phyloP scores from a whole-genome alignment of 2,329 filamentous ascomycete species.

The Cytospora schulzeri region DNA sequence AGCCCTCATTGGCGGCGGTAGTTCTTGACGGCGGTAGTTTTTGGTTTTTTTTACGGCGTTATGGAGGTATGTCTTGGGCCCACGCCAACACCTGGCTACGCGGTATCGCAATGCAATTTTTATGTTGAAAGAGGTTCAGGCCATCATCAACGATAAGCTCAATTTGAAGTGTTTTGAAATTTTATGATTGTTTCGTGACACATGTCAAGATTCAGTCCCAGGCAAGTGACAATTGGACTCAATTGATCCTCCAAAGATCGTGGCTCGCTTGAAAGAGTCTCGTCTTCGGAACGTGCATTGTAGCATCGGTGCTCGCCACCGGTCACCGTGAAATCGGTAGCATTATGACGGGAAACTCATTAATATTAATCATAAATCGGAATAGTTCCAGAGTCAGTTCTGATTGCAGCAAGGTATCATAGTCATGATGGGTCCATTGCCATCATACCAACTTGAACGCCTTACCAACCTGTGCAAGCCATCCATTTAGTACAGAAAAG shows the following conservation, averaged over 20 bases:
- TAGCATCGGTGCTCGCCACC: background rate
- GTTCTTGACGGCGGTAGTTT: background rate
- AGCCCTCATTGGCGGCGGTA: background rate
- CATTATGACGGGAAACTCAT: background rate
- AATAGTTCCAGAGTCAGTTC: background rate
- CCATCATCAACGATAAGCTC: no score
- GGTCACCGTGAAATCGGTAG: background rate
- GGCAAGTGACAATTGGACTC: no score
- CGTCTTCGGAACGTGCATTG: no score
- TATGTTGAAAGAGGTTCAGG: background rate
- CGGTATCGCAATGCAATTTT: background rate
- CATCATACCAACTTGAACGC: background rate
- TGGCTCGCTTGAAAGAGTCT: no score
- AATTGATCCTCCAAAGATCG: no score
- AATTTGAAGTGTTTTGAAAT: no score
- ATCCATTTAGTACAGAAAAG: background rate
- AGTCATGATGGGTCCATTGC: background rate
- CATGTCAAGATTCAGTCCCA: no score
- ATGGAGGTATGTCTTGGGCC: background rate
- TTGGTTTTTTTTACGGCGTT: no score
- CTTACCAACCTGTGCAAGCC: background rate
- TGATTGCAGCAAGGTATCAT: background rate
- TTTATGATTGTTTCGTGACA: no score
- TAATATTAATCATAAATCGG: background rate
- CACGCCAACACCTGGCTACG: background rate